Evolutionary conservation across 23 red algal genomes (phyloP), one percentile per base, ranked within the genome.

Genomic region (Gracilaria domingensis): DNA sequence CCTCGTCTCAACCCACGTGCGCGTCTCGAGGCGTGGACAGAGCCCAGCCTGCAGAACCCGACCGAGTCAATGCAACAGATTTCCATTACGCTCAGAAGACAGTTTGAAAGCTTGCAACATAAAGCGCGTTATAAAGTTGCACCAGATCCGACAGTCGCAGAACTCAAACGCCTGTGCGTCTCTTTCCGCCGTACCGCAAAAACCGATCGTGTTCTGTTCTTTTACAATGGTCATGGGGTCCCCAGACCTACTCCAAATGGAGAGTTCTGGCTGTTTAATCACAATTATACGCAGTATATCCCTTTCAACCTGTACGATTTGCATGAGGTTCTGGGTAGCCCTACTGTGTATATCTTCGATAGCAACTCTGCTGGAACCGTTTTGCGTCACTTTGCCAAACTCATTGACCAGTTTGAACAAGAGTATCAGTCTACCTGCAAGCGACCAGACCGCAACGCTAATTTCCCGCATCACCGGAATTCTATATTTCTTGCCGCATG

Each of bases 221-320:
- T 95, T 93, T 99, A 96, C 85, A 99, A 99, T 65, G 97, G 97
- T 66, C 97, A 99, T 83, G 97, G 97, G 12, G 97, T 96, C 24
- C 94, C 97, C 54, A 65, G 66, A 67, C 97, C 97, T 23, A 99
- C 97, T 55, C 53, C 90, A 33, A 96, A 96, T 73, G 97, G 97
- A 64, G 97, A 99, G 84, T 60, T 99, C n/a, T 99, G 97, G 97
- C 85, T 99, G 9, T 99, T 99, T 70, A 99, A 96, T 75, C 88
- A 83, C 32, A 94, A 95, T 66, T 96, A 93, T 62, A 95, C 93
- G 9, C 93, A 99, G 65, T 99, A 99, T 47, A 99, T 99, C 66
- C 97, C 97, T 18, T 75, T 99, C 36, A 79, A 74, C 49, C 45
- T 99, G 16, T 92, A 88, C 66, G 94, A 94, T 36, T 89, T 99